These are phyloP conservation scores for Glonium stellatum DNA, from an alignment of 495 filamentous ascomycete genomes.

Conservation along the genomic window DNA sequence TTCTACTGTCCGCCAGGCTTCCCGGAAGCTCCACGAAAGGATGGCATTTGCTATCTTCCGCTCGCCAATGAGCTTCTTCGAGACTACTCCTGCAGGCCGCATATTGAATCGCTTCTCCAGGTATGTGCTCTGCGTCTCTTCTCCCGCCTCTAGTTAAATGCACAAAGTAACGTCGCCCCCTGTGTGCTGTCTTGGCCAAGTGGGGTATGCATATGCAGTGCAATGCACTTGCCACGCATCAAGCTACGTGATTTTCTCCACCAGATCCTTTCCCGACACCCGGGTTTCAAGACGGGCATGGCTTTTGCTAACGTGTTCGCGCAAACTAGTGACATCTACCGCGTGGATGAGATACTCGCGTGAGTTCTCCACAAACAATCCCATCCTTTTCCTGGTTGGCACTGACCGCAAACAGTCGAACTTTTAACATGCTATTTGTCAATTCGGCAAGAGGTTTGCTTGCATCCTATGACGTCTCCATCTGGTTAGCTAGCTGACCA, in stretches of 20 bases:
- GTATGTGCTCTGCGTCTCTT: constrained; percentile 38
- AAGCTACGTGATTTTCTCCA: background rate
- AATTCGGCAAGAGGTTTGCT: constrained; percentile 69
- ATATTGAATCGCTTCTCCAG: constrained; percentile 97
- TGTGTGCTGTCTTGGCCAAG: background rate
- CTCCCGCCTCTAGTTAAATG: background rate
- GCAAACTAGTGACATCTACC: constrained; percentile 74
- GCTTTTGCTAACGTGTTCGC: constrained; percentile 9
- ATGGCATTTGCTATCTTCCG: constrained; percentile 99
- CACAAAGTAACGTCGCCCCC: background rate
- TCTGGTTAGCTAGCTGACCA: constrained; percentile 7
- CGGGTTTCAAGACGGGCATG: constrained; percentile 46
- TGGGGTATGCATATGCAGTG: background rate
- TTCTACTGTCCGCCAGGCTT: constrained; percentile 50
- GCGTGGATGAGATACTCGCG: constrained; percentile 91
- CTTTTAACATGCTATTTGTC: constrained; percentile 62
- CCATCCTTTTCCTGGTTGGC: background rate
- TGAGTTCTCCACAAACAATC: constrained; percentile 29
- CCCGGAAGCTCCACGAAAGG: constrained; percentile 89
- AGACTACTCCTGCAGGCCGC: constrained; percentile 93
- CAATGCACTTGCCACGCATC: background rate
- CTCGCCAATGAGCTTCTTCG: constrained; percentile 98
- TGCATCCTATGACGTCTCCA: background rate
- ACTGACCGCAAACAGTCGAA: constrained; percentile 34
- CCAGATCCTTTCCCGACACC: constrained; percentile 1